A percentile compares a stretch with the other conserved stretches of the same genome.
Conservation (phyloP, 2,329 filamentous ascomycete genomes). For the Sporothrix dimorphospora region DNA sequence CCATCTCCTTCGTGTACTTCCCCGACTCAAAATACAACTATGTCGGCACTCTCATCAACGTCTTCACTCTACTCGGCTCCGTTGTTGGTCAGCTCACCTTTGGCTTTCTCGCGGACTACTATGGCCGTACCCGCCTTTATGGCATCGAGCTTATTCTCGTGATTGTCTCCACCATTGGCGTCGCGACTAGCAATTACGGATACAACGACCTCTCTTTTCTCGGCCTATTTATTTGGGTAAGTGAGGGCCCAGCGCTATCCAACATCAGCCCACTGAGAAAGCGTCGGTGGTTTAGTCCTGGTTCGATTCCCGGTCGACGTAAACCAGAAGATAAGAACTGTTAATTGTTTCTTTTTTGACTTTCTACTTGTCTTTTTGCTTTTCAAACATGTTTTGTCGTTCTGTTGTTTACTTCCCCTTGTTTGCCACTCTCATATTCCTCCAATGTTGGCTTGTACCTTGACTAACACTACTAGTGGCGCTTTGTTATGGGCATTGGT, state of each 20-base stretch:
- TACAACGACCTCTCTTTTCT: constrained; percentile 55
- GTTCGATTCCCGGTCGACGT: constrained; percentile 18
- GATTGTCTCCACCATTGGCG: constrained; percentile 60
- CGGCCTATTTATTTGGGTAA: constrained; percentile 53
- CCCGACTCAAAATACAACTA: constrained; percentile 48
- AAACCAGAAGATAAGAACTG: background rate
- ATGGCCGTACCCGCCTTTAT: constrained; percentile 58
- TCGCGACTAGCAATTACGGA: constrained; percentile 56
- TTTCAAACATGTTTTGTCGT: background rate
- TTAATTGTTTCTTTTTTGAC: background rate
- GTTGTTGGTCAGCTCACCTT: constrained; percentile 57
- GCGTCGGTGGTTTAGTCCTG: no score
- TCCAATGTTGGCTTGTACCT: background rate
- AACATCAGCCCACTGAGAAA: background rate
- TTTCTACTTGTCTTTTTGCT: background rate
- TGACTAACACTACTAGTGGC: constrained; percentile 44
- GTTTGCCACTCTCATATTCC: background rate
- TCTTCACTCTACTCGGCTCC: constrained; percentile 57
- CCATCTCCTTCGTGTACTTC: constrained; percentile 57
- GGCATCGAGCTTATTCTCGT: constrained; percentile 61
- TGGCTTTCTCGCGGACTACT: constrained; percentile 57
- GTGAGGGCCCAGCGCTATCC: constrained; percentile 26
- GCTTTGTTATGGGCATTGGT: constrained; percentile 58
- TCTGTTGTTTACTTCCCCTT: background rate
- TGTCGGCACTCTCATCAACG: constrained; percentile 54